phyloP scores from a whole-genome alignment of 345 rosid genomes.

The Dimocarpus longan region DNA sequence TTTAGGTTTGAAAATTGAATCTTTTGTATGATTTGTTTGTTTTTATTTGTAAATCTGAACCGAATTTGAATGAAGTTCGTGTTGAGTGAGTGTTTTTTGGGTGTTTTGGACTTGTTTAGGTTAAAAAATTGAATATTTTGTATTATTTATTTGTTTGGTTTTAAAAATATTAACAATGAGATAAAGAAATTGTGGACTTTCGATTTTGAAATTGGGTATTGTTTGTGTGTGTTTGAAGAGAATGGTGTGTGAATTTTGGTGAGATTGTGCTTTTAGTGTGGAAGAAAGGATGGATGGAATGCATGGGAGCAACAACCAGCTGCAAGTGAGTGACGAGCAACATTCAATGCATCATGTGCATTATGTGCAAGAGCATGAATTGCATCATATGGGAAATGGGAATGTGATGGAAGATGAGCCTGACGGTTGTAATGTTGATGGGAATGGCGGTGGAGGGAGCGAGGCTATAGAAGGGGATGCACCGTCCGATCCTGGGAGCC shows the following conservation, averaged over 20 bases:
- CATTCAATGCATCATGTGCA: conserved; percentile 46
- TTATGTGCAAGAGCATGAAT: conserved; percentile 43
- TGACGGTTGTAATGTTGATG: conserved; percentile 34
- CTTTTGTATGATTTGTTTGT: neutral
- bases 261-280: neutral
- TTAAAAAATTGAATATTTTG: too few species aligned
- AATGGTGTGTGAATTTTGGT: neutral
- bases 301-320: conserved; percentile 40
- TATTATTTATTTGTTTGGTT: neutral
- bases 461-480: conserved; percentile 47
- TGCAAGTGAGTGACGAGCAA: conserved; percentile 49
- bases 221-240: neutral
- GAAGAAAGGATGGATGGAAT: conserved; percentile 45
- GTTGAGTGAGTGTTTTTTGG: neutral
- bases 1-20: too few species aligned
- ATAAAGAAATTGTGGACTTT: neutral
- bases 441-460: conserved; percentile 35
- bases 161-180: too few species aligned
- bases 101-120: too few species aligned
- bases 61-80: neutral
- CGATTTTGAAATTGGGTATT: neutral
- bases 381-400: conserved; percentile 48
- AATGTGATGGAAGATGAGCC: conserved; percentile 40
- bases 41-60: neutral
- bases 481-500: conserved; percentile 57